phyloP scores from a whole-genome alignment of 2,329 filamentous ascomycete genomes.

The Gliomastix tumulicola region DNA sequence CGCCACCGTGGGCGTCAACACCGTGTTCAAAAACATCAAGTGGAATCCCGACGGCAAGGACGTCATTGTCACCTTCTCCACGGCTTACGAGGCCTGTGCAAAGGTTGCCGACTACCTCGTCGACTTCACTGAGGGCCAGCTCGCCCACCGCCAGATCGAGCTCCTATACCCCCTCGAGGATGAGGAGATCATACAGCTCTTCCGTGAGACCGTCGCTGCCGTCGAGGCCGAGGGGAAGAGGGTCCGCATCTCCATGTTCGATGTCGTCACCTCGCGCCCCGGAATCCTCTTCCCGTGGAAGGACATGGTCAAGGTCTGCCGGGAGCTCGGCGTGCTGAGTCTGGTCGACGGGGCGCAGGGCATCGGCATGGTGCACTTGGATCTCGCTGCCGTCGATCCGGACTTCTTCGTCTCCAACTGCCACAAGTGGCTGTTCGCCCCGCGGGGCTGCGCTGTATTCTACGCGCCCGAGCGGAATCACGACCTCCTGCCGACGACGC shows the following conservation, averaged over 20 bases:
- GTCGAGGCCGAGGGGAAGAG: conserved; percentile 50
- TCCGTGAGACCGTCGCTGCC: conserved; percentile 49
- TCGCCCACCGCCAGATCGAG: conserved; percentile 45
- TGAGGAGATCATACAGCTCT: conserved; percentile 53
- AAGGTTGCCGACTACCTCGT: conserved; percentile 64
- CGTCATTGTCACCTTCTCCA: conserved; percentile 71
- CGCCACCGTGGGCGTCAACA: conserved; percentile 72
- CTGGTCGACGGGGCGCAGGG: conserved; percentile 82
- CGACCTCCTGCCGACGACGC: conserved; percentile 60
- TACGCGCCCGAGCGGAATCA: conserved; percentile 76
- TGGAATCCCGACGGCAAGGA: conserved; percentile 67
- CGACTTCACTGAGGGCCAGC: conserved; percentile 50
- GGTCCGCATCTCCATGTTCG: conserved; percentile 62
- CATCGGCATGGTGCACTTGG: conserved; percentile 68
- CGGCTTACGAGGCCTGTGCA: conserved; percentile 71
- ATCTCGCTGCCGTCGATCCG: conserved; percentile 59
- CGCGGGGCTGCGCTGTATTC: conserved; percentile 73
- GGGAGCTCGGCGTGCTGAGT: conserved; percentile 60
- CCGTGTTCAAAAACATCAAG: conserved; percentile 66
- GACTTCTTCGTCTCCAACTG: conserved; percentile 87
- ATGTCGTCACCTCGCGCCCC: conserved; percentile 72
- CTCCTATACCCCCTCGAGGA: conserved; percentile 66
- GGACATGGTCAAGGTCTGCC: conserved; percentile 55
- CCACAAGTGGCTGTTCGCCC: conserved; percentile 85
- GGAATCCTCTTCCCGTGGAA: conserved; percentile 78